phyloP scores from a whole-genome alignment of 768 basidiomycete species.

The Rhodocollybia butyracea region DNA sequence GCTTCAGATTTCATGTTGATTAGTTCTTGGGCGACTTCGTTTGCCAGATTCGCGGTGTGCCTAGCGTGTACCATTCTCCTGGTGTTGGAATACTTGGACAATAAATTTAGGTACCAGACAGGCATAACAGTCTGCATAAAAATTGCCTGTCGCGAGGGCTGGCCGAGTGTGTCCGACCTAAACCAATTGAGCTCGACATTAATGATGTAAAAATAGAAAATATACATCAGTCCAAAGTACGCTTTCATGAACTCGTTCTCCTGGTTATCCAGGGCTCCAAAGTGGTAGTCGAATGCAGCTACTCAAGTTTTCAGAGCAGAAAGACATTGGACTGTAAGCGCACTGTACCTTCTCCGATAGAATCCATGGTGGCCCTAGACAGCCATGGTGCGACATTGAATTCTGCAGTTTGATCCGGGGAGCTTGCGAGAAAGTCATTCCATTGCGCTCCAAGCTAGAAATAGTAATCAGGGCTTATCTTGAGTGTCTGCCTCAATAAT shows the following conservation, averaged over 20 bases:
- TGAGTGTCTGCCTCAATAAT: constrained; percentile 10
- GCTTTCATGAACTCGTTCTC: constrained; percentile 54
- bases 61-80: constrained; percentile 44
- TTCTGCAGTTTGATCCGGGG: constrained; percentile 34
- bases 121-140: constrained; percentile 50
- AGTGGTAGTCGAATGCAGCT: constrained; percentile 57
- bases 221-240: constrained; percentile 48
- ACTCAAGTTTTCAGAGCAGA: neutral
- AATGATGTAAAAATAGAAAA: constrained; percentile 5
- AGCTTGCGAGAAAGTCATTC: constrained; percentile 47
- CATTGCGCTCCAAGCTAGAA: constrained; percentile 45
- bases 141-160: constrained; percentile 41
- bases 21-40: constrained; percentile 43
- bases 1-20: constrained; percentile 47
- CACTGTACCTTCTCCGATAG: constrained; percentile 43
- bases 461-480: neutral
- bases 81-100: constrained; percentile 44
- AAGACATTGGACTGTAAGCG: neutral
- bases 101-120: constrained; percentile 38
- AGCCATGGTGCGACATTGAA: constrained; percentile 51
- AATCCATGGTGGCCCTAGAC: constrained; percentile 47
- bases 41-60: constrained; percentile 39
- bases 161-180: constrained; percentile 49
- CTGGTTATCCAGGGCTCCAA: constrained; percentile 46
- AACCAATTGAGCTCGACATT: neutral